phyloP scores from a whole-genome alignment of 495 filamentous ascomycete species.

The Tuber aestivum region DNA sequence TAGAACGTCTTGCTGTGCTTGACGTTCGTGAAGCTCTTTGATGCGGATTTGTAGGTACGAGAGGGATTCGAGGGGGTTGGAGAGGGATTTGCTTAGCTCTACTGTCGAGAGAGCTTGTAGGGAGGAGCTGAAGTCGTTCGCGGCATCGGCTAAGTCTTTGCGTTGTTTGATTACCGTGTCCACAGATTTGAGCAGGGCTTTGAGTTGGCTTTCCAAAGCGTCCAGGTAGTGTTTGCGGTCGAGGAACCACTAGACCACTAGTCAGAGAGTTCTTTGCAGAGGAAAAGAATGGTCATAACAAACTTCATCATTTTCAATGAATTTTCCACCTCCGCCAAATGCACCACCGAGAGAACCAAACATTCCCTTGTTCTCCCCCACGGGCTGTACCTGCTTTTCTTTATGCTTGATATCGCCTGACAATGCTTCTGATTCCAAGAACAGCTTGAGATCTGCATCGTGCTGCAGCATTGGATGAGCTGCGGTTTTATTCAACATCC shows the following conservation, averaged over 20 bases:
- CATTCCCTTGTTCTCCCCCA: conserved; percentile 88
- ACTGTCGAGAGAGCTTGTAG: conserved; percentile 75
- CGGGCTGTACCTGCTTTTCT: conserved; percentile 73
- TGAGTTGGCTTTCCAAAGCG: conserved; percentile 89
- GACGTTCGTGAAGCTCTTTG: conserved; percentile 87
- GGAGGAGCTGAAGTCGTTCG: conserved; percentile 83
- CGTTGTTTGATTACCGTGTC: conserved; percentile 86
- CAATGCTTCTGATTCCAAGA: conserved; percentile 91
- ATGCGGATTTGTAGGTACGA: conserved; percentile 91
- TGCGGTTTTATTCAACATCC: conserved; percentile 94
- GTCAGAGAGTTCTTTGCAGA: conserved; percentile 11
- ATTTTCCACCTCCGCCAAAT: conserved; percentile 74
- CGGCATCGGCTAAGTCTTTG: conserved; percentile 85
- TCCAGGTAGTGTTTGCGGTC: conserved; percentile 91
- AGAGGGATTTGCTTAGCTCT: conserved; percentile 52
- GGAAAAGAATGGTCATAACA: conserved; percentile 43
- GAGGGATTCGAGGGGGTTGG: conserved; percentile 77
- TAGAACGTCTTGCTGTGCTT: conserved; percentile 93
- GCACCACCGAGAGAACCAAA: conserved; percentile 65
- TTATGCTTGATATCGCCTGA: conserved; percentile 97
- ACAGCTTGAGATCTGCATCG: conserved; percentile 88
- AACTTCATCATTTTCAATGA: conserved; percentile 96
- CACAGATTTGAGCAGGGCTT: conserved; percentile 85
- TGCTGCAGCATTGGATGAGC: conserved; percentile 86
- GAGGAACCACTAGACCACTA: conserved; percentile 75